Conservation (phyloP, 306 rosid genomes). For the Acmispon strigosus region DNA sequence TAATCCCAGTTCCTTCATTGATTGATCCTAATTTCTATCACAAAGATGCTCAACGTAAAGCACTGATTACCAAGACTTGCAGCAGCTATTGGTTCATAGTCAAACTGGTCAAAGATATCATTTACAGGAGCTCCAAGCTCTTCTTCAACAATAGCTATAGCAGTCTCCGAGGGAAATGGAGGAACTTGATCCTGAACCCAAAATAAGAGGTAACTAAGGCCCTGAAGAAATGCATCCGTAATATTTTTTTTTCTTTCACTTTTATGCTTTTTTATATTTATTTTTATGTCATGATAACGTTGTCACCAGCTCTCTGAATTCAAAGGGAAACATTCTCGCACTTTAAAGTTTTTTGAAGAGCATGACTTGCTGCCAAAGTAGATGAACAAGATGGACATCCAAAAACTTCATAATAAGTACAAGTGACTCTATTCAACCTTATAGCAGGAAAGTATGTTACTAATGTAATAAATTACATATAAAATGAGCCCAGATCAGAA, state of each 20-base stretch:
- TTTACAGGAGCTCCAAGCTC: slow-evolving; percentile 84
- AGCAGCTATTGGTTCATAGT: slow-evolving; percentile 95
- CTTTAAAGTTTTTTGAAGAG: background rate
- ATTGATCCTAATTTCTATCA: slow-evolving; percentile 2
- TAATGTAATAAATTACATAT: background rate
- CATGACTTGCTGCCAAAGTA: background rate
- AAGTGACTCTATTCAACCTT: background rate
- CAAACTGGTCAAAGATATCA: slow-evolving; percentile 75
- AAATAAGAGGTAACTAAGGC: slow-evolving; percentile 18
- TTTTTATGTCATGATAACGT: background rate
- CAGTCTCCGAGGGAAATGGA: slow-evolving; percentile 93
- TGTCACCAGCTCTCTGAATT: background rate
- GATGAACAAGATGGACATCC: background rate
- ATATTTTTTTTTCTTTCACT: background rate
- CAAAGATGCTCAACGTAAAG: slow-evolving; percentile 17
- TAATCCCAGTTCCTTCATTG: background rate
- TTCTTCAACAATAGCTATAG: slow-evolving; percentile 74
- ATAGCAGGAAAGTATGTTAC: background rate
- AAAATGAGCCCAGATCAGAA: background rate
- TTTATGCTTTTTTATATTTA: background rate
- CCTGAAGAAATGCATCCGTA: slow-evolving; percentile 12
- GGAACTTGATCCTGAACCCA: slow-evolving; percentile 95
- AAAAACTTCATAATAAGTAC: background rate
- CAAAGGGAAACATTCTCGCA: background rate
- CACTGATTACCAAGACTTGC: slow-evolving; percentile 90